phyloP scores from a whole-genome alignment of 23 red algal genomes.

The Gracilaria domingensis region DNA sequence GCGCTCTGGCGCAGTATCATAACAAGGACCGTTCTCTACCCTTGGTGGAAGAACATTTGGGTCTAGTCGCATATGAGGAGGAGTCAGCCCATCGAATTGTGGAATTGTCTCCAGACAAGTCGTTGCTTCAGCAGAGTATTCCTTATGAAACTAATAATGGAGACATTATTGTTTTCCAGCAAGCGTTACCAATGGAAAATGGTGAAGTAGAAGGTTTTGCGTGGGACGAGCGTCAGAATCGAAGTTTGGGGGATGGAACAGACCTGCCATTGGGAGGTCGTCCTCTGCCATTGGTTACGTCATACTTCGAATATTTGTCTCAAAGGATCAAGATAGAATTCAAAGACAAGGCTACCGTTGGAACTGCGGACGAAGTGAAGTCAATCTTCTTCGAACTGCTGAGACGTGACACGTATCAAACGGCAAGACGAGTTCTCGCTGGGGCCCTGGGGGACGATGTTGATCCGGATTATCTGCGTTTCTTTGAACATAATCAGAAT shows the following conservation, averaged over 20 bases:
- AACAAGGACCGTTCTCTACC: conserved; percentile 40
- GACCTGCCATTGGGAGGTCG: conserved; percentile 63
- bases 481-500: conserved; percentile 69
- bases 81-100: conserved; percentile 13
- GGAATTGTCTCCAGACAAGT: conserved; percentile 28
- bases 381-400: conserved; percentile 81
- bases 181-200: conserved; percentile 16
- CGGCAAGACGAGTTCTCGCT: conserved; percentile 59
- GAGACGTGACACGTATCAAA: conserved; percentile 58
- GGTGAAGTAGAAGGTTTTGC: conserved; percentile 26
- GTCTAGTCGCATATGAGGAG: conserved; percentile 64
- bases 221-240: conserved; percentile 45
- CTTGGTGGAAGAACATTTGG: conserved; percentile 39
- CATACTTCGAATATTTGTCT: conserved; percentile 68
- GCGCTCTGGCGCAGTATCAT: conserved; percentile 1
- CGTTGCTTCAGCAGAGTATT: conserved; percentile 43
- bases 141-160: conserved; percentile 53
- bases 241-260: conserved; percentile 59
- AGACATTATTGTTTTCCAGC: conserved; percentile 71
- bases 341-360: conserved; percentile 58
- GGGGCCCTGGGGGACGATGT: conserved; percentile 56
- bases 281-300: conserved; percentile 41
- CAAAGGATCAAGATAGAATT: conserved; percentile 77
- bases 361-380: conserved; percentile 35
- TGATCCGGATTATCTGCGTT: conserved; percentile 77